Percentiles rank a stretch among this genome's conserved stretches.
These are phyloP conservation scores for Eimeria maxima DNA, from an alignment of 169 alveolate genomes.

Conservation along the genomic window DNA sequence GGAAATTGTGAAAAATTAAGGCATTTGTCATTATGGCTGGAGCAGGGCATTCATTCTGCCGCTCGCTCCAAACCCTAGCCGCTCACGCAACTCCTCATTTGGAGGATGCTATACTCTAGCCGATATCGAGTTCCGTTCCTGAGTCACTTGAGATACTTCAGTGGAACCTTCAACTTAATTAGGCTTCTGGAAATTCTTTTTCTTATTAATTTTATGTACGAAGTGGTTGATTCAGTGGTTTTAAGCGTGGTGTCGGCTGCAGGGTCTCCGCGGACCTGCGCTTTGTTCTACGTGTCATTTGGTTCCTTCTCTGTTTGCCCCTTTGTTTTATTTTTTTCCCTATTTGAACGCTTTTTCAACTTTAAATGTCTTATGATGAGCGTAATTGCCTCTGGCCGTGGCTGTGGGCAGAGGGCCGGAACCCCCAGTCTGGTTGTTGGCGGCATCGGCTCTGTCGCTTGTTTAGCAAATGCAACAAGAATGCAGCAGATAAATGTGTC, in stretches of 20 bases:
- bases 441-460: conserved; percentile 17
- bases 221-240: neutral
- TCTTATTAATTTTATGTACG: neutral
- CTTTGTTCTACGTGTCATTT: neutral
- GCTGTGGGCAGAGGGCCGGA: conserved; percentile 32
- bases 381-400: conserved; percentile 14
- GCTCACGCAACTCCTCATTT: neutral
- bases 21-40: neutral
- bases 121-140: neutral
- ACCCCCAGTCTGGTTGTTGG: conserved; percentile 18
- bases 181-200: neutral
- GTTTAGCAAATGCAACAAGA: neutral
- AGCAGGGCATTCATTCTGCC: neutral
- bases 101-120: neutral
- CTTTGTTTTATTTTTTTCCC: no score
- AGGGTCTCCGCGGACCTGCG: neutral
- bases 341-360: no score
- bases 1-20: neutral
- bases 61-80: neutral
- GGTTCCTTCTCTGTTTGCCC: neutral
- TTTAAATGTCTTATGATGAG: neutral
- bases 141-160: neutral
- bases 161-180: neutral
- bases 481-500: neutral
- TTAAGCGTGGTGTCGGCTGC: neutral